These are phyloP conservation scores for Podila horticola DNA, from an alignment of 192 early-diverging fungal species.

Conservation along the genomic window DNA sequence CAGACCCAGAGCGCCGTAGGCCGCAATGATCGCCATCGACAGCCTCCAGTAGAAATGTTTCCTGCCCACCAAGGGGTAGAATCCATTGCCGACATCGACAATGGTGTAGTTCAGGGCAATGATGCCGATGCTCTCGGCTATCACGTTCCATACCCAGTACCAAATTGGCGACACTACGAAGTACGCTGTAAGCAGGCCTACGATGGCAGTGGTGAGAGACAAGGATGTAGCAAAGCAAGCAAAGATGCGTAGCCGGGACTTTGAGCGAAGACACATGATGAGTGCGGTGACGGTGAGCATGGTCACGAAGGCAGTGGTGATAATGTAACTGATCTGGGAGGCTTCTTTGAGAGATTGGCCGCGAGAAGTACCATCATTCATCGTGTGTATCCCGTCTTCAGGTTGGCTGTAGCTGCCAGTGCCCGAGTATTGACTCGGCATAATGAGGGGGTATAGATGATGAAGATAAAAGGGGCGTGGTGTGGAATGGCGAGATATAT, in stretches of 20 bases:
- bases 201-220: slow-evolving; percentile 27
- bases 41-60: slow-evolving; percentile 12
- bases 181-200: slow-evolving; percentile 10
- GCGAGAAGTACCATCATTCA: no score
- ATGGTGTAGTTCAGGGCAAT: slow-evolving; percentile 19
- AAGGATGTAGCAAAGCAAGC: slow-evolving; percentile 26
- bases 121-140: slow-evolving; percentile 17
- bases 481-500: no score
- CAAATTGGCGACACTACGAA: background rate
- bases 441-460: no score
- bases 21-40: slow-evolving; percentile 4
- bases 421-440: no score
- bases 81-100: slow-evolving; percentile 33
- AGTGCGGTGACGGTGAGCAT: slow-evolving; percentile 18
- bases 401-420: no score
- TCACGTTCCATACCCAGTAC: slow-evolving; percentile 45
- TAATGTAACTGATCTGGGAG: slow-evolving; percentile 7
- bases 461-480: no score
- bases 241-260: slow-evolving; percentile 21
- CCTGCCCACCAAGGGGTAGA: slow-evolving; percentile 30
- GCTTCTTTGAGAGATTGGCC: background rate
- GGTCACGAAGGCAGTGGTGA: slow-evolving; percentile 20
- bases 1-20: slow-evolving; percentile 7
- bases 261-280: slow-evolving; percentile 13
- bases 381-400: no score